Evolutionary conservation across 1,284 basidiomycete genomes (phyloP).

Genomic region (Trichosporon ovoides): DNA sequence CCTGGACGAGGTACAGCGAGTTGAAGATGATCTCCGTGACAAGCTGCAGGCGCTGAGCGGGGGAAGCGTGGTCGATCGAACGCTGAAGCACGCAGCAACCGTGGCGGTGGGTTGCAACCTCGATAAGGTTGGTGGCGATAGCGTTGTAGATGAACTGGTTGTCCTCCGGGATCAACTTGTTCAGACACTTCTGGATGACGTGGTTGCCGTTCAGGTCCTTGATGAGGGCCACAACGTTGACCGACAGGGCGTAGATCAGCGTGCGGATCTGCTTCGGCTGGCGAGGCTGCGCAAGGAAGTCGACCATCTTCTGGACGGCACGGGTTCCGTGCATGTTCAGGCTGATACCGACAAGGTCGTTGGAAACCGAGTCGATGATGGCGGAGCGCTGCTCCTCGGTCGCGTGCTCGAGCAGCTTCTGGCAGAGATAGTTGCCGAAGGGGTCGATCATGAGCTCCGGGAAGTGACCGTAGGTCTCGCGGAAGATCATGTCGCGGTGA

Average conservation of each 20-base stretch:
- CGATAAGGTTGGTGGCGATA: slow-evolving; percentile 96
- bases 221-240: slow-evolving; percentile 98
- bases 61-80: slow-evolving; percentile 92
- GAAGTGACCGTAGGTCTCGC: slow-evolving; percentile 96
- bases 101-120: slow-evolving; percentile 98
- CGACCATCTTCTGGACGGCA: slow-evolving; percentile 99
- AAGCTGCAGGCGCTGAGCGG: slow-evolving; percentile 84
- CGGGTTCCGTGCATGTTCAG: slow-evolving; percentile 99
- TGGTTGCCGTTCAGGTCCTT: slow-evolving; percentile 99
- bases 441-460: slow-evolving; percentile 99
- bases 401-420: slow-evolving; percentile 95
- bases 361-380: slow-evolving; percentile 95
- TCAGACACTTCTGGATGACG: slow-evolving; percentile 97
- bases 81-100: slow-evolving; percentile 98
- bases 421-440: slow-evolving; percentile 98
- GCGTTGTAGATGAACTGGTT: slow-evolving; percentile 99
- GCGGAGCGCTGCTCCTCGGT: slow-evolving; percentile 96
- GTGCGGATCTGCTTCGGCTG: slow-evolving; percentile 87
- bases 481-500: slow-evolving; percentile 98
- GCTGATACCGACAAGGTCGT: slow-evolving; percentile 95
- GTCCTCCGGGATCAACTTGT: slow-evolving; percentile 94
- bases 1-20: slow-evolving; percentile 94
- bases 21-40: slow-evolving; percentile 99
- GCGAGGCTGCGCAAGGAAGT: slow-evolving; percentile 92
- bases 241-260: slow-evolving; percentile 91